Conservation (phyloP, 257 asterid species). For the Solanum acaule region DNA sequence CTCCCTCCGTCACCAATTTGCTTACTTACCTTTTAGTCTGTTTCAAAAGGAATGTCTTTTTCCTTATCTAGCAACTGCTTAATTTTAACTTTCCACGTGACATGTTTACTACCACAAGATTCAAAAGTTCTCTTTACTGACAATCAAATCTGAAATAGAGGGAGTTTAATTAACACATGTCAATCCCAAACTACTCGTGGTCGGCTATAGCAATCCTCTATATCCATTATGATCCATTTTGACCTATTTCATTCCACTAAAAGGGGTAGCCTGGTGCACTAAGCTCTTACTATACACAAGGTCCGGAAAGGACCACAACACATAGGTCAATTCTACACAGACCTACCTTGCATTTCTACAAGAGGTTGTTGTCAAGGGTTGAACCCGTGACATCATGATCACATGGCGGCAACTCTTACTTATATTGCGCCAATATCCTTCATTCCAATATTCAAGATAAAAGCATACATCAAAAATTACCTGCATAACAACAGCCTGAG, state of each 20-base stretch:
- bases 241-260: background rate
- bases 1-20: background rate
- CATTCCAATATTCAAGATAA: background rate
- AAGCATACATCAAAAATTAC: slow-evolving; percentile 13
- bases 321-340: background rate
- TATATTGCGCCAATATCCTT: background rate
- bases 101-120: background rate
- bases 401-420: background rate
- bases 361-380: background rate
- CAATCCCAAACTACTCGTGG: background rate
- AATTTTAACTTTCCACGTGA: too few species aligned
- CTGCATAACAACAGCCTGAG: slow-evolving; percentile 64
- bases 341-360: background rate
- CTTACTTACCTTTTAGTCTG: background rate
- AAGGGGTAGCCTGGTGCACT: background rate
- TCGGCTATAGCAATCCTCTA: background rate
- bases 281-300: background rate
- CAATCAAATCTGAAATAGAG: too few species aligned
- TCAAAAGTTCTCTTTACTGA: background rate
- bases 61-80: background rate
- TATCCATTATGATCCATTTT: background rate
- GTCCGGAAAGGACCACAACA: background rate
- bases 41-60: background rate
- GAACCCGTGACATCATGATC: background rate
- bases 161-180: background rate